Evolutionary conservation across 495 filamentous ascomycete genomes (phyloP).

Genomic region (Chaetomidium leptoderma): DNA sequence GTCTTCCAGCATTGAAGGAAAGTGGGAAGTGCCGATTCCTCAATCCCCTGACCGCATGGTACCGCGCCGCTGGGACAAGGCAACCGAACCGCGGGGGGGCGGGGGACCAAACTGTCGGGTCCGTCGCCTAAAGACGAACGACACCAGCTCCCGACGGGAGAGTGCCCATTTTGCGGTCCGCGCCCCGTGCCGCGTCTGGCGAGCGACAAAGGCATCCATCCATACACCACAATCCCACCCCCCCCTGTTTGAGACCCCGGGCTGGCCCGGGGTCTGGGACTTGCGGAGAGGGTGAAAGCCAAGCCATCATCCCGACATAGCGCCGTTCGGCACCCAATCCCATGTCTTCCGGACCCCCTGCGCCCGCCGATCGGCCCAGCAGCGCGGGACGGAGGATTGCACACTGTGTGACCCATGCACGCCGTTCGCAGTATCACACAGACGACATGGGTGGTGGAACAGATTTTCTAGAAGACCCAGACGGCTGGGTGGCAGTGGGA

Average conservation of each 20-base stretch:
- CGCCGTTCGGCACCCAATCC: neutral
- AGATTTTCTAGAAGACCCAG: neutral
- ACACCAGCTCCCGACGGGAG: neutral
- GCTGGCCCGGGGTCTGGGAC: neutral
- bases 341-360: neutral
- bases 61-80: neutral
- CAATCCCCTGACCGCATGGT: neutral
- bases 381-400: neutral
- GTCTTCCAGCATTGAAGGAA: neutral
- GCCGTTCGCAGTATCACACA: neutral
- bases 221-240: neutral
- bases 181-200: neutral
- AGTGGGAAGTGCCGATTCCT: neutral
- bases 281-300: neutral
- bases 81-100: neutral
- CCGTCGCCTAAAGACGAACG: neutral
- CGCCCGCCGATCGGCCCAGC: constrained; percentile 6
- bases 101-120: constrained; percentile 8
- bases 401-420: neutral
- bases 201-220: neutral
- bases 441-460: too few relatives aligned
- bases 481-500: too few relatives aligned
- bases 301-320: neutral
- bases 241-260: neutral
- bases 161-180: neutral